These are phyloP conservation scores for Agrostemma githago DNA, from an alignment of 148 eudicot genomes.

Conservation along the genomic window DNA sequence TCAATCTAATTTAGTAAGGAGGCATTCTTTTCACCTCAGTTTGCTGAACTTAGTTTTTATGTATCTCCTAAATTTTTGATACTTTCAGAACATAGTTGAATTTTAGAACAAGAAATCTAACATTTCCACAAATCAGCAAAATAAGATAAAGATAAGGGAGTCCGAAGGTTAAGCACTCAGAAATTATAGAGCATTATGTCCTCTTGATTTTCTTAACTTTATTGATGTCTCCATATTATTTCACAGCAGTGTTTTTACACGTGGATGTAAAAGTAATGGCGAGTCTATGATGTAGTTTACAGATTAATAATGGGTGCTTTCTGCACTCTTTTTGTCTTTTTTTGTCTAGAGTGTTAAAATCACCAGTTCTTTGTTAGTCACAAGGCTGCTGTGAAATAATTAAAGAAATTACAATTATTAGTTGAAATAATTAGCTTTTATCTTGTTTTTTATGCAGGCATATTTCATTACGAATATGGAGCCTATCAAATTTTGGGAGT, in stretches of 20 bases:
- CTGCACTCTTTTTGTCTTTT: neutral
- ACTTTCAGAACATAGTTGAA: neutral
- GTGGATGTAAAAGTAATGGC: neutral
- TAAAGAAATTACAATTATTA: neutral
- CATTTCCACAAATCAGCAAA: neutral
- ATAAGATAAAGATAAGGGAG: neutral
- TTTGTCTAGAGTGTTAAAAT: neutral
- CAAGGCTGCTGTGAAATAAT: neutral
- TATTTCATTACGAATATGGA: slow-evolving; percentile 93
- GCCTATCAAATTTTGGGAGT: slow-evolving; percentile 93
- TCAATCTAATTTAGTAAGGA: neutral
- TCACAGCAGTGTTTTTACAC: neutral
- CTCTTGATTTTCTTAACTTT: neutral
- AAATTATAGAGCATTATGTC: neutral
- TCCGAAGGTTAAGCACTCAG: neutral
- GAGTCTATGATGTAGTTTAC: neutral
- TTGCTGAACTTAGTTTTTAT: neutral
- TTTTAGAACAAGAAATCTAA: neutral
- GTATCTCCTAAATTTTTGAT: neutral
- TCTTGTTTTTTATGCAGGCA: slow-evolving; percentile 48
- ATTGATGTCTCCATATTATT: neutral
- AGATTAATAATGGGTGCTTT: neutral
- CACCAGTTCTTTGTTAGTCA: neutral
- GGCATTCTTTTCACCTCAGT: neutral
- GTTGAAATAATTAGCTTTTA: slow-evolving; percentile 1